phyloP scores from a whole-genome alignment of 495 filamentous ascomycete species.

The Podospora pseudopauciseta region DNA sequence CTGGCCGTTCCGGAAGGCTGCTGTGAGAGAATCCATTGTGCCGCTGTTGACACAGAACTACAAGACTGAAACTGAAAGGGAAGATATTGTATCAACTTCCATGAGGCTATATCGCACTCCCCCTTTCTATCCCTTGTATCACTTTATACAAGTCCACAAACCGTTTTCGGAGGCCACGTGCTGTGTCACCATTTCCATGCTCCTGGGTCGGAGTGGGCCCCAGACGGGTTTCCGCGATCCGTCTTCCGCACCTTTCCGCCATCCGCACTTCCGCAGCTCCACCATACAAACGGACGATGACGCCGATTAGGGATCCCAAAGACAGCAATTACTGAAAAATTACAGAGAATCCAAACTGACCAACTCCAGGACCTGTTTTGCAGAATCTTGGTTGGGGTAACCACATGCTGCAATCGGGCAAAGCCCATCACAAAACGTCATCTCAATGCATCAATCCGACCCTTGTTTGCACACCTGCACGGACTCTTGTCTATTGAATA shows the following conservation, averaged over 20 bases:
- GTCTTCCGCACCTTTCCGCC: slow-evolving; percentile 17
- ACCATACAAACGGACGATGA: background rate
- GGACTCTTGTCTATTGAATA: background rate
- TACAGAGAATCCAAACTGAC: background rate
- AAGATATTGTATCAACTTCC: no score
- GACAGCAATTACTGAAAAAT: background rate
- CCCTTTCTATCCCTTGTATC: background rate
- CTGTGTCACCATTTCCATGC: background rate
- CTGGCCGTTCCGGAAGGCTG: slow-evolving; percentile 18
- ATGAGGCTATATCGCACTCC: background rate
- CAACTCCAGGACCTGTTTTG: background rate
- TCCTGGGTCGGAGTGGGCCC: background rate
- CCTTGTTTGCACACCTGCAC: background rate
- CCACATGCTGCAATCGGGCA: background rate
- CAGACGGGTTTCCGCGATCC: background rate
- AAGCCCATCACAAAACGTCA: background rate
- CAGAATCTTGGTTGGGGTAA: background rate
- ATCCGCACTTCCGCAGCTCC: slow-evolving; percentile 25
- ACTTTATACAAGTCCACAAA: slow-evolving; percentile 14
- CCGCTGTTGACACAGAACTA: slow-evolving; percentile 15
- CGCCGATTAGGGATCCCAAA: background rate
- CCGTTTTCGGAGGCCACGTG: slow-evolving; percentile 1
- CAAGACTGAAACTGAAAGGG: background rate
- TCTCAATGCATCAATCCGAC: background rate
- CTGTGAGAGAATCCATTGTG: slow-evolving; percentile 7